These are phyloP conservation scores for Mycothermus thermophilus DNA, from an alignment of 495 filamentous ascomycete genomes.

Conservation along the genomic window DNA sequence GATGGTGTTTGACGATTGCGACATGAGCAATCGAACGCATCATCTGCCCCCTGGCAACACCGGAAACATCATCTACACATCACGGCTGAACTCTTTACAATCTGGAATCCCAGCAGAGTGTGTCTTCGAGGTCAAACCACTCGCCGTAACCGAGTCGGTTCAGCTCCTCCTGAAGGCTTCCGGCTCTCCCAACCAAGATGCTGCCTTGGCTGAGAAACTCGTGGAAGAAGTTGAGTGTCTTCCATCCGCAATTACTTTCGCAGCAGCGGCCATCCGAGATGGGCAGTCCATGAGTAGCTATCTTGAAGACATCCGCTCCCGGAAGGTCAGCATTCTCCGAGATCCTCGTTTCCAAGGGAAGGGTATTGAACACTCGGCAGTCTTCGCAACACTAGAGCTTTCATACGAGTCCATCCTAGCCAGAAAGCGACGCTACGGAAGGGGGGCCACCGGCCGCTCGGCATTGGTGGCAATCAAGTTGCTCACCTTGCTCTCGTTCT, in stretches of 20 bases:
- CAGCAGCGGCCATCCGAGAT: conserved; percentile 7
- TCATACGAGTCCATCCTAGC: conserved; percentile 2
- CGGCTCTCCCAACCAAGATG: no score
- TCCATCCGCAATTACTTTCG: conserved; percentile 13
- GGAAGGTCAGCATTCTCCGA: conserved; percentile 2
- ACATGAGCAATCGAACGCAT: background rate
- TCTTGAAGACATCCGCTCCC: background rate
- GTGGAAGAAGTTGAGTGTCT: conserved; percentile 10
- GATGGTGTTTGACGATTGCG: conserved; percentile 12
- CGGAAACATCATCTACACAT: conserved; percentile 15
- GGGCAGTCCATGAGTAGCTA: background rate
- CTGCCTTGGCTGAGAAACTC: no score
- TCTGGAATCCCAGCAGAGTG: background rate
- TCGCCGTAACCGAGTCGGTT: conserved; percentile 7
- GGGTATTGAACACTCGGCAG: conserved; percentile 1
- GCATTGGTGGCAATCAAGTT: conserved; percentile 8
- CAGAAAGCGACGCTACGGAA: conserved; percentile 1
- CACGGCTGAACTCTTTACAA: background rate
- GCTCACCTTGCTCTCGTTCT: conserved; percentile 9
- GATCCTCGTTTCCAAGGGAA: background rate
- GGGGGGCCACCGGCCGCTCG: background rate
- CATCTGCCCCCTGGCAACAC: background rate
- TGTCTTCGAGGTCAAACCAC: background rate
- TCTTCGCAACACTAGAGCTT: conserved; percentile 11
- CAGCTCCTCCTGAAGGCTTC: conserved; percentile 10